Evolutionary conservation across 2,329 filamentous ascomycete genomes (phyloP), one percentile per base, ranked within the genome.

Genomic region (Drechslerella stenobrocha): DNA sequence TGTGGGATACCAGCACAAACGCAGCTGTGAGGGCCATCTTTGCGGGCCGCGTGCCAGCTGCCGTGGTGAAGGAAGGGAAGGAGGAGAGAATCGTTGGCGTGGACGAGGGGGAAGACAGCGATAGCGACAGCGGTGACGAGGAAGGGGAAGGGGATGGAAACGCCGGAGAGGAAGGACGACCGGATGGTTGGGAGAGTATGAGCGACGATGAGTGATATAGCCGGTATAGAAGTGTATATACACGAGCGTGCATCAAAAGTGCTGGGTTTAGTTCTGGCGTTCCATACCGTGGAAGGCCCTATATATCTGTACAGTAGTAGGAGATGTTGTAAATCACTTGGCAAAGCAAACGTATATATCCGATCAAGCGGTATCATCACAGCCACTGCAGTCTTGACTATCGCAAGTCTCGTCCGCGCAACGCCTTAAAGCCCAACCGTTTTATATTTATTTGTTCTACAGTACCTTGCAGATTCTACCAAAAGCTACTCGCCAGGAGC

Each of bases 1-100:
- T 98, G 53, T 98, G 93, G 93, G 92, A 97, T 77, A 96, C 93
- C 20, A 87, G 89, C 76, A 98, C 93, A 60, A 98, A 98, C 76
- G 84, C 84, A 11, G 87, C 88, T 23, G 90, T 98, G 28, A 84
- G 93, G 63, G 83, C 87, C 70, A 86, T 87, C 1, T 98, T 98
- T 78, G 90, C 88, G 32, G 84, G 80, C 73, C 86, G 84, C 61
- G 81, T 92, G 60, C 81, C 83, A 32, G 78, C 80, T 69, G 78
- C 80, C 4, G 83, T 83, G 48, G 37, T 20, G 4, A 42, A 42
- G 13, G 83, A 84, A 46, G 84, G 85, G 22, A 79, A 82, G 75
- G 82, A 84, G 76, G 92, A 98, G 77, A 83, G 89, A 60, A 79
- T 93, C 47, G 84, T 97, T 3, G 88, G 87, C 0, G 81, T 95